Conservation (phyloP, 306 rosid species). For the Albizia julibrissin region DNA sequence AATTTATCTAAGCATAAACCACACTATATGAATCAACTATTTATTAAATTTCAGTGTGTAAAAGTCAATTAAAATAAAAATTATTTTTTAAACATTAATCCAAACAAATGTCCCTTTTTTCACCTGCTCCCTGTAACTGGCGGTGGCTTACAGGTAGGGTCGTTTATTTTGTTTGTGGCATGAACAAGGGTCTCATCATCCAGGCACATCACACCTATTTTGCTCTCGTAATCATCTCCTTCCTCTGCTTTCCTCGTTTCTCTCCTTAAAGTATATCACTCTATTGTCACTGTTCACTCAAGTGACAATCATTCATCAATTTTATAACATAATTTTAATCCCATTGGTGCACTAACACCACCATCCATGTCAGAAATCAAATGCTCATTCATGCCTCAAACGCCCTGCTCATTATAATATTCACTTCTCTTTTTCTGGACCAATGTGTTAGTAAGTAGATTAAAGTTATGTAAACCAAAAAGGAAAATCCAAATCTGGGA, state of each 20-base stretch:
- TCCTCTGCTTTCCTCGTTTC: constrained; percentile 27
- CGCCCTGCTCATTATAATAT: not conserved
- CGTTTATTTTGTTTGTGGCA: constrained; percentile 16
- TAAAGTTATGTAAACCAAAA: not conserved
- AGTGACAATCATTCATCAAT: constrained; percentile 20
- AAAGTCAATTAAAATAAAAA: too few species aligned
- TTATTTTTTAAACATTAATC: too few species aligned
- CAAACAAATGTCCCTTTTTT: not conserved
- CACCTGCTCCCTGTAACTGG: constrained; percentile 16
- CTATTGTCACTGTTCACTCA: constrained; percentile 5
- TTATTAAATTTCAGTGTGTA: too few species aligned
- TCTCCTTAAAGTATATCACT: not conserved
- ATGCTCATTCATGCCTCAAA: not conserved
- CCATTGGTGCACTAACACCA: not conserved
- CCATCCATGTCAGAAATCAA: constrained; percentile 9
- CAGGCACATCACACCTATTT: constrained; percentile 28
- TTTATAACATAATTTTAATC: not conserved
- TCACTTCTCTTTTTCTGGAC: not conserved
- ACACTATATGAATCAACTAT: too few species aligned
- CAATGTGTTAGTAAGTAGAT: not conserved
- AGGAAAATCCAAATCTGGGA: not conserved
- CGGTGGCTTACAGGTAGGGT: constrained; percentile 39
- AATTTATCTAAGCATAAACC: too few species aligned
- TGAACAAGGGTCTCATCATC: constrained; percentile 26
- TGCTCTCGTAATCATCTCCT: constrained; percentile 41